Conservation (phyloP, 345 rosid genomes). For the Eucalyptus victrix region DNA sequence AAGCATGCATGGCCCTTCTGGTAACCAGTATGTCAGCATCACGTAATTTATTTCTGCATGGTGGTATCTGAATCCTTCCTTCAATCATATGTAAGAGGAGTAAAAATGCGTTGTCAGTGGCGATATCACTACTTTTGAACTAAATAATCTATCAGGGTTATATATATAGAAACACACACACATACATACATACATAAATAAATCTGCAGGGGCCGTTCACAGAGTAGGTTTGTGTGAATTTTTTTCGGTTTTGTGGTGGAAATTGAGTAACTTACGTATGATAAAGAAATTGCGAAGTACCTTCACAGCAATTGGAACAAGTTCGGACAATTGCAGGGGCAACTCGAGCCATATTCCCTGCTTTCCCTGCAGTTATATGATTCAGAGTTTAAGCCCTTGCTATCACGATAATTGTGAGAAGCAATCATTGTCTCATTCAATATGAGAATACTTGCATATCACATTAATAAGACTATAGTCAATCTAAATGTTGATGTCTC, state of each 20-base stretch:
- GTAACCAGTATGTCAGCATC: slow-evolving; percentile 94
- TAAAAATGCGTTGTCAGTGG: background rate
- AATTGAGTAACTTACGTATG: background rate
- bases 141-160: background rate
- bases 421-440: background rate
- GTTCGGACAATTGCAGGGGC: slow-evolving; percentile 53
- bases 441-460: background rate
- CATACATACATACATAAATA: too few species aligned
- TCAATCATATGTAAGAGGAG: background rate
- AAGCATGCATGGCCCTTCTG: slow-evolving; percentile 75
- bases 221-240: background rate
- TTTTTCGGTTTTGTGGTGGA: background rate
- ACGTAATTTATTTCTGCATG: slow-evolving; percentile 80
- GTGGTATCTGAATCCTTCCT: slow-evolving; percentile 92
- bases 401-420: background rate
- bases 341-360: slow-evolving; percentile 89
- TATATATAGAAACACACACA: background rate
- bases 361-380: slow-evolving; percentile 39
- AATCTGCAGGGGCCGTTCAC: background rate
- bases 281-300: slow-evolving; percentile 10
- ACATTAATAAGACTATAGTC: background rate
- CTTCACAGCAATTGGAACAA: slow-evolving; percentile 79
- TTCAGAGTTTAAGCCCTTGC: background rate
- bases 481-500: background rate
- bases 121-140: background rate